Evolutionary conservation across 106 monocot genomes (phyloP).

Genomic region (Acorus calamus): DNA sequence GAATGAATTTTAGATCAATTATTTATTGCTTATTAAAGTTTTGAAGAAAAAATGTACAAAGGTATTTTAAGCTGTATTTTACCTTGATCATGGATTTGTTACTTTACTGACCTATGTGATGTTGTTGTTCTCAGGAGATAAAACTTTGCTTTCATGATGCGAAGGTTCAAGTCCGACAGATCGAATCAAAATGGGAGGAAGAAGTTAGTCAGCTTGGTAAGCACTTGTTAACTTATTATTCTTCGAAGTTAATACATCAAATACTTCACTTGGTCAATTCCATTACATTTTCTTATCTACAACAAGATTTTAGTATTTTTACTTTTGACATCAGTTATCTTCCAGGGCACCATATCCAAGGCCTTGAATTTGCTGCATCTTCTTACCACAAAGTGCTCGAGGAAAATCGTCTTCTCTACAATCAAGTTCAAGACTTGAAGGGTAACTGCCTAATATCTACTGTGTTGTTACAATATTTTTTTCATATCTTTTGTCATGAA

Average conservation of each 20-base stretch:
- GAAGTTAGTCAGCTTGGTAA: slow-evolving; percentile 23
- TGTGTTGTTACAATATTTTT: background rate
- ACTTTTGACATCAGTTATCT: no score
- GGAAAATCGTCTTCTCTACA: slow-evolving; percentile 35
- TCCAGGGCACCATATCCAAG: slow-evolving; percentile 21
- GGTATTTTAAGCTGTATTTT: no score
- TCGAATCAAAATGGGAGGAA: slow-evolving; percentile 17
- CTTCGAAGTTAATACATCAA: no score
- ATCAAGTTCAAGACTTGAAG: slow-evolving; percentile 45
- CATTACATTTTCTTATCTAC: no score
- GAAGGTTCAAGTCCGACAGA: slow-evolving; percentile 24
- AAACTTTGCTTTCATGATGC: slow-evolving; percentile 25
- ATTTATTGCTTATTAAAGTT: no score
- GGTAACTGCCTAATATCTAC: slow-evolving; percentile 6
- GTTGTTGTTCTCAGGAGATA: slow-evolving; percentile 13
- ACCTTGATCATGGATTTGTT: no score
- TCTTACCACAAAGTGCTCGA: slow-evolving; percentile 26
- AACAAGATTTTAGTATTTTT: background rate
- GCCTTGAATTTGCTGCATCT: slow-evolving; percentile 15
- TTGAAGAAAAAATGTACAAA: no score
- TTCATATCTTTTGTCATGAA: no score
- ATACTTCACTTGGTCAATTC: no score
- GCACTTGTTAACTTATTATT: background rate
- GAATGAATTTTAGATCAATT: no score
- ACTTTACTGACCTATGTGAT: background rate